These are phyloP conservation scores for Abrus pulchellus DNA, from an alignment of 306 rosid species.

Conservation along the genomic window DNA sequence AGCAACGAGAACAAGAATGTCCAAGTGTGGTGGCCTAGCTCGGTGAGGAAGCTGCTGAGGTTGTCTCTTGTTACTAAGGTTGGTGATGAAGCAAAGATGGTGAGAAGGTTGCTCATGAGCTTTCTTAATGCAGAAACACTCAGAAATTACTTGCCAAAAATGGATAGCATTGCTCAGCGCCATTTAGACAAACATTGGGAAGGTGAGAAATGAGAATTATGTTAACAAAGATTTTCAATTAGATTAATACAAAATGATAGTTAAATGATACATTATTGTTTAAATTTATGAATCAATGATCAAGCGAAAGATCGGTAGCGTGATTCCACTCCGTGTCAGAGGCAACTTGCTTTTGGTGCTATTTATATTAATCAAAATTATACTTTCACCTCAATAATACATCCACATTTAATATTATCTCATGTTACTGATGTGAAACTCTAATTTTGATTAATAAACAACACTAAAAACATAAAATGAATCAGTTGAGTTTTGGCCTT, in stretches of 20 bases:
- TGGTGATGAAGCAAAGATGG: slow-evolving; percentile 58
- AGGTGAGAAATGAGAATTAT: slow-evolving; percentile 43
- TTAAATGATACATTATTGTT: background rate
- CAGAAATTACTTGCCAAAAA: slow-evolving; percentile 54
- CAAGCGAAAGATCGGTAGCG: background rate
- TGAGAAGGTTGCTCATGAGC: slow-evolving; percentile 49
- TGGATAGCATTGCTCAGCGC: slow-evolving; percentile 55
- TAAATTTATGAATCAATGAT: slow-evolving; percentile 6
- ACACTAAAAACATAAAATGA: too few species aligned
- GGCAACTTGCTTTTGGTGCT: background rate
- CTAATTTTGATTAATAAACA: too few species aligned
- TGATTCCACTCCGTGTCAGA: background rate
- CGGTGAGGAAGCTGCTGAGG: slow-evolving; percentile 54
- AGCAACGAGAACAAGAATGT: slow-evolving; percentile 65
- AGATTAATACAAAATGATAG: slow-evolving; percentile 10
- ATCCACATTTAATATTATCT: too few species aligned
- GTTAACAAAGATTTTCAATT: background rate
- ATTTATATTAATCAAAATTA: too few species aligned
- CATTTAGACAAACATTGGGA: slow-evolving; percentile 56
- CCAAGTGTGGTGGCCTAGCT: slow-evolving; percentile 60
- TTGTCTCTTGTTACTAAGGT: slow-evolving; percentile 50
- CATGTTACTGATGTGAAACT: too few species aligned
- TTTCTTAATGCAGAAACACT: slow-evolving; percentile 61
- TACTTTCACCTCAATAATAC: too few species aligned
- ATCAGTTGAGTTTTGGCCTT: too few species aligned